Percentiles rank a stretch among this genome's conserved stretches.
Conservation (phyloP, 352 stramenopile species). For the Globisporangium echinulatum region DNA sequence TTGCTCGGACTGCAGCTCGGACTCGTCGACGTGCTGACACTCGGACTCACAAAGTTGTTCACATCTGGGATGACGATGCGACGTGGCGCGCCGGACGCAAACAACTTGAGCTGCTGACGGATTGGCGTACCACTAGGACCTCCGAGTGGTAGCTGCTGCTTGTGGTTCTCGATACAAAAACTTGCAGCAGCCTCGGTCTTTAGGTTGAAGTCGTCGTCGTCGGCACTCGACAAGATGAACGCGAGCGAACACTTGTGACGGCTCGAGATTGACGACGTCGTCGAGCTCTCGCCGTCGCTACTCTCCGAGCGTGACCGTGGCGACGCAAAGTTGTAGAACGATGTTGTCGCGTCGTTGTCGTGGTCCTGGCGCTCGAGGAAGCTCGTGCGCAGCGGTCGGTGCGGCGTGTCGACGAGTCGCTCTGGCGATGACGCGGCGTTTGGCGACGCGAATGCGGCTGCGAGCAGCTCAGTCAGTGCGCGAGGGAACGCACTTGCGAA, state of each 20-base stretch:
- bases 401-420: no score
- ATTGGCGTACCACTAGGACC: background rate
- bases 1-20: background rate
- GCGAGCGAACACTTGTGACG: conserved; percentile 47
- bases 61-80: background rate
- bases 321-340: background rate
- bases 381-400: no score
- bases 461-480: background rate
- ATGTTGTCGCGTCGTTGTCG: background rate
- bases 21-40: conserved; percentile 9
- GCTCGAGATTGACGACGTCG: conserved; percentile 14
- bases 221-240: conserved; percentile 36
- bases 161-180: conserved; percentile 15
- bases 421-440: no score
- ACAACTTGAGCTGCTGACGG: no score
- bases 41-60: background rate
- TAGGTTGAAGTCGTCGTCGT: conserved; percentile 10
- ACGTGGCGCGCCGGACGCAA: background rate
- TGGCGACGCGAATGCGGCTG: background rate
- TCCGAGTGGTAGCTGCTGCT: conserved; percentile 6
- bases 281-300: background rate
- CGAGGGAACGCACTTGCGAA: background rate
- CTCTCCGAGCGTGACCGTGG: background rate
- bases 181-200: no score
- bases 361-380: background rate